Conservation (phyloP, 805 yeast species). For the Saccharomycopsis sp. region DNA sequence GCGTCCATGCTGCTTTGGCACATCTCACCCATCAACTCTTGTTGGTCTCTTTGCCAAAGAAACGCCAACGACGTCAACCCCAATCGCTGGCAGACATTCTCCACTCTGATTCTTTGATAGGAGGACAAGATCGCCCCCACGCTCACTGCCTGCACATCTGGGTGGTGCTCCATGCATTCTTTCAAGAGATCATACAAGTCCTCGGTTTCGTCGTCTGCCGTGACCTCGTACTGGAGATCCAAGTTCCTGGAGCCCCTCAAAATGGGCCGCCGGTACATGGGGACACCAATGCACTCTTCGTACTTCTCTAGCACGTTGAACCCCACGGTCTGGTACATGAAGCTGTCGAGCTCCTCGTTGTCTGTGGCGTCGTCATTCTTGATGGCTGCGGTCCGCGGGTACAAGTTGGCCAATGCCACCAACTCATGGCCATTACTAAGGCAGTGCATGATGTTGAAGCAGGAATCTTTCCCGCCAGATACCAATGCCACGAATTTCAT, state of each 20-base stretch:
- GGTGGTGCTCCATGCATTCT: constrained; percentile 42
- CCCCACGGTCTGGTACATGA: constrained; percentile 97
- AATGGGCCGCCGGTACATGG: constrained; percentile 65
- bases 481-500: constrained; percentile 92
- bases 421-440: constrained; percentile 78
- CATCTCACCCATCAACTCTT: constrained; percentile 64
- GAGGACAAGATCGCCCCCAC: constrained; percentile 95
- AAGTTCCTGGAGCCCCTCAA: constrained; percentile 55
- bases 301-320: constrained; percentile 65
- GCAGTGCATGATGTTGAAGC: constrained; percentile 82
- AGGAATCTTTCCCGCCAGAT: constrained; percentile 95
- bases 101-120: constrained; percentile 93
- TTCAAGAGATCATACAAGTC: constrained; percentile 53
- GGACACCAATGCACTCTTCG: constrained; percentile 64
- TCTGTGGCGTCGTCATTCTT: too few relatives aligned
- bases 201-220: constrained; percentile 79
- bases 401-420: constrained; percentile 75
- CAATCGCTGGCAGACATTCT: constrained; percentile 72
- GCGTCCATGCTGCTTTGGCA: constrained; percentile 49
- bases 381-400: constrained; percentile 46
- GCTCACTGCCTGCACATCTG: constrained; percentile 76
- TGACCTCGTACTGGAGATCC: constrained; percentile 56
- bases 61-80: constrained; percentile 64
- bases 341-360: constrained; percentile 72
- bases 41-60: constrained; percentile 86